Percentiles rank a stretch among this genome's conserved stretches.
phyloP scores from a whole-genome alignment of 352 stramenopile species.

The Phytophthora europaea region DNA sequence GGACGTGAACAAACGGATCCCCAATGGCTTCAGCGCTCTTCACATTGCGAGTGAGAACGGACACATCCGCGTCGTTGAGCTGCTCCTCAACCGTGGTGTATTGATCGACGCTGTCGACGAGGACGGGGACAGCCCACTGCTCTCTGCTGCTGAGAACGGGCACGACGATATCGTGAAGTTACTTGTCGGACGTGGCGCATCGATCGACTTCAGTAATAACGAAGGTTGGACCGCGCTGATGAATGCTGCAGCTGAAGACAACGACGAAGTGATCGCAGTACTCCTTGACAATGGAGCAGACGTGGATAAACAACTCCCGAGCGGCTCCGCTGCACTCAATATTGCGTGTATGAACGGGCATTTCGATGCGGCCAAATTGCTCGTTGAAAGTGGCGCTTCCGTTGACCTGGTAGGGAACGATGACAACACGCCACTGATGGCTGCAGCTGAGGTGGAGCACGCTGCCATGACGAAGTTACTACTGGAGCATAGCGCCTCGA shows the following conservation, averaged over 20 bases:
- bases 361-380: not conserved
- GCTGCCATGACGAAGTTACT: not conserved
- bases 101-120: constrained; percentile 4
- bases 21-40: constrained; percentile 1
- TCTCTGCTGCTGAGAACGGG: constrained; percentile 1
- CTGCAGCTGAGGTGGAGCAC: not conserved
- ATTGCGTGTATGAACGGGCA: not conserved
- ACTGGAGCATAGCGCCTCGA: not conserved
- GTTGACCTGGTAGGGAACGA: not conserved
- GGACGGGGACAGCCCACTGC: constrained; percentile 4
- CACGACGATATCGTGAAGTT: constrained; percentile 2
- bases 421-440: constrained; percentile 1
- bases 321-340: not conserved
- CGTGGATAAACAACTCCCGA: not conserved
- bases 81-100: not conserved
- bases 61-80: not conserved
- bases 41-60: constrained; percentile 1
- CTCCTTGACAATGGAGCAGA: not conserved
- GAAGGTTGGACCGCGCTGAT: constrained; percentile 11
- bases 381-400: not conserved
- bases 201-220: not conserved
- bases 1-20: not conserved
- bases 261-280: not conserved
- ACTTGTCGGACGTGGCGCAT: not conserved
- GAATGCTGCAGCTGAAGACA: constrained; percentile 1